Evolutionary conservation across 1,284 basidiomycete species (phyloP), one percentile per base, ranked within the genome.

Genomic region (Apiotrichum montevideense): DNA sequence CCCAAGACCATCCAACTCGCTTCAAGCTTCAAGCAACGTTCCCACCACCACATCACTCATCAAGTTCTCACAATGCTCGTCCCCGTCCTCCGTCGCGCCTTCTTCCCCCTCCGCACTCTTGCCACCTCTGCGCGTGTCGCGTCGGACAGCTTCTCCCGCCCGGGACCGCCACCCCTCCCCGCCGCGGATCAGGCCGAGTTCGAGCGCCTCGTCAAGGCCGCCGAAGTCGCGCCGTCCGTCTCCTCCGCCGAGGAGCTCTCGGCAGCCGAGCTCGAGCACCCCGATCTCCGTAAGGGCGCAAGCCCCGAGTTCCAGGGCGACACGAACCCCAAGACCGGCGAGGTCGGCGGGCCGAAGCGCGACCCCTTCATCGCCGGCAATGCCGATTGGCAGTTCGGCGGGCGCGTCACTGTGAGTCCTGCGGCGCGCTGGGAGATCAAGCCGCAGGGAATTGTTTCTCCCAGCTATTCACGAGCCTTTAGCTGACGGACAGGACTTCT

Each of bases 331-430:
- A 66, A 66, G 15, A 83, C 82, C 35, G 82, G 82, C 14, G 82
- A 83, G 64, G 63, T 77, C 7, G 81, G 81, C 0, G 82, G 82
- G 0, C 82, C 82, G 1, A 83, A 83, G 69, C 73, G 75, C 15
- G 81, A 83, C 64, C 82, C 82, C 15, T 74, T 83, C 55, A 69
- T 67, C 40, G 71, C 71, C 3, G 71, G 71, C 1, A 65, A 69
- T 52, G 61, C 60, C 21, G 75, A 77, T 57, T 77, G 77, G 77
- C 71, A 72, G 59, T 78, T 72, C 62, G 73, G 69, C 14, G 77
- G 77, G 1, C 57, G 77, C 43, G 75, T 76, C 39, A 77, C 77
- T 8, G 77, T 76, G 63, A 69, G 73, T 70, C 15, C 21, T 44
- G 13, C 37, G 9, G 41, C 8, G 41, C 41, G 14, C 11, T 8